phyloP scores from a whole-genome alignment of 805 yeast genomes.

The Candida glaebosa region DNA sequence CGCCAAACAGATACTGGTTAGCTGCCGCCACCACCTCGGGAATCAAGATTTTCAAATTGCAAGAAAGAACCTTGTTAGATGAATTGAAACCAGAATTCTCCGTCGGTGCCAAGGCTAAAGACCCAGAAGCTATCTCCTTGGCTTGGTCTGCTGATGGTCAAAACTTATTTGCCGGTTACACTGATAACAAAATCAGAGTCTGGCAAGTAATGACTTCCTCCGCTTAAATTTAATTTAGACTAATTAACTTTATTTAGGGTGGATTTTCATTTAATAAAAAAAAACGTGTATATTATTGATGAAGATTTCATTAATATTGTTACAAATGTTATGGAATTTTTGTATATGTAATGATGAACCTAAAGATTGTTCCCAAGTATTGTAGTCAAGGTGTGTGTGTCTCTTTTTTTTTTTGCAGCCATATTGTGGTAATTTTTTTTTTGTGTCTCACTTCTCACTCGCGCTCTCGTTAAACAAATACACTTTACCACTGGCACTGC shows the following conservation, averaged over 20 bases:
- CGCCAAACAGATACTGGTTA: slow-evolving; percentile 99
- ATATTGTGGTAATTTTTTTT: neutral
- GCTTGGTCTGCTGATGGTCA: slow-evolving; percentile 99
- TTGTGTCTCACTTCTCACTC: too few species aligned
- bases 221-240: slow-evolving; percentile 27
- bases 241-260: slow-evolving; percentile 4
- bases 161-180: slow-evolving; percentile 99
- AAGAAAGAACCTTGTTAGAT: slow-evolving; percentile 89
- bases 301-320: slow-evolving; percentile 2
- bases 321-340: neutral
- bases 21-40: slow-evolving; percentile 99
- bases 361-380: too few species aligned
- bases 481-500: slow-evolving; percentile 89
- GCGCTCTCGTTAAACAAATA: slow-evolving; percentile 49
- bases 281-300: slow-evolving; percentile 6
- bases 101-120: slow-evolving; percentile 82
- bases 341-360: too few species aligned
- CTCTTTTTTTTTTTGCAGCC: slow-evolving; percentile 1
- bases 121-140: slow-evolving; percentile 96
- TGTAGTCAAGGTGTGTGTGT: too few species aligned
- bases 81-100: slow-evolving; percentile 98
- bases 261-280: slow-evolving; percentile 5
- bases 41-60: slow-evolving; percentile 97
- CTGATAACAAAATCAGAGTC: slow-evolving; percentile 98
- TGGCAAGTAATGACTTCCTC: slow-evolving; percentile 98